Evolutionary conservation across 1,284 basidiomycete genomes (phyloP), one percentile per base, ranked within the genome.

Genomic region (Anthracocystis setariae): DNA sequence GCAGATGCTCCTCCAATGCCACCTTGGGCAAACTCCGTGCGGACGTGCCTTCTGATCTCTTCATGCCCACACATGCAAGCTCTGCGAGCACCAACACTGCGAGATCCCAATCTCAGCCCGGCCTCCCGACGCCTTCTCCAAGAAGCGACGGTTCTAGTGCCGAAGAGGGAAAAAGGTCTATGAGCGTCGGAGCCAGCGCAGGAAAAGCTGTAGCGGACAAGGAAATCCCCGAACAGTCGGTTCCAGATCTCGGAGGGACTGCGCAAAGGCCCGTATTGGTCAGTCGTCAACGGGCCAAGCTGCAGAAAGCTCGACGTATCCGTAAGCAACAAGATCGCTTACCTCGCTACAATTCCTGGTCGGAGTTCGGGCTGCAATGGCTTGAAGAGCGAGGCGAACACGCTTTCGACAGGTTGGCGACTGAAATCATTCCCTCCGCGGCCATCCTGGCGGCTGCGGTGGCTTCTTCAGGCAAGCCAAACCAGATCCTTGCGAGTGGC

Each of bases 321-420:
- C 60, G 67, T 29, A 60, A 53, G 46, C 61, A 61, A 32, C 27
- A 56, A 17, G 61, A 64, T 23, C 60, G 61, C n/a, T 58, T 59
- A 13, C 46, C 68, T 3, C 68, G 62, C n/a, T 40, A 50, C 62
- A 71, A 49, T 25, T 71, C 68, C 8, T 62, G 62, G 62, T 46
- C 58, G 21, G 62, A 71, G 7, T 21, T 39, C 17, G 68, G 68
- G 3, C 29, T 71, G 42, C 57, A 62, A 27, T 71, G 68, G 68
- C 25, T 71, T 25, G 23, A 43, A 13, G 54, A 65, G 32, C 68
- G 51, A 24, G 62, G 55, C 10, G 27, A 46, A 17, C 53, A 51
- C 13, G 68, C 62, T 4, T 71, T 65, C 29, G 45, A 57, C 20
- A 27, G 43, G 12, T 55, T 71, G n/a, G 57, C 54, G 3, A 38